These are phyloP conservation scores for Pilasporangium apinafurcum DNA, from an alignment of 352 stramenopile genomes.

Conservation along the genomic window DNA sequence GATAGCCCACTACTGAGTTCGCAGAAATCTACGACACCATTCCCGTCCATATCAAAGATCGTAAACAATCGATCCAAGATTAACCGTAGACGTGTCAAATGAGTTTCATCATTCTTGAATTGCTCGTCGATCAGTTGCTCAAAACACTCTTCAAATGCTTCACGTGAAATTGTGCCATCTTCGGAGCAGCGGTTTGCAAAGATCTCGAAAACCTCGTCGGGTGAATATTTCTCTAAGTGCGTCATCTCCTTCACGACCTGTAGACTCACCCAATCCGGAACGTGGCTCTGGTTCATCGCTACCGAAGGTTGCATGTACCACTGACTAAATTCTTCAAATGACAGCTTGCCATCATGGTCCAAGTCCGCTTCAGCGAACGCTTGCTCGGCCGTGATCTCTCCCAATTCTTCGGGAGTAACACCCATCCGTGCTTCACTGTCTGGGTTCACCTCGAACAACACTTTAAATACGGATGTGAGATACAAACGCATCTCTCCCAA, in stretches of 20 bases:
- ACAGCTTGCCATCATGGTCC: slow-evolving; percentile 71
- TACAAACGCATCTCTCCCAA: slow-evolving; percentile 82
- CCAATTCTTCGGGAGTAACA: slow-evolving; percentile 67
- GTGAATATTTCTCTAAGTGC: slow-evolving; percentile 71
- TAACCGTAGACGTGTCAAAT: slow-evolving; percentile 50
- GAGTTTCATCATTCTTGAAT: slow-evolving; percentile 66
- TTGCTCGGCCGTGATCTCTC: slow-evolving; percentile 68
- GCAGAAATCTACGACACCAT: slow-evolving; percentile 78
- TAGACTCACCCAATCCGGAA: slow-evolving; percentile 66
- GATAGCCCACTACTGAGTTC: slow-evolving; percentile 80
- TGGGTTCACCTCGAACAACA: slow-evolving; percentile 80
- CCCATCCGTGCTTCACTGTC: slow-evolving; percentile 49
- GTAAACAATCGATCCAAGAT: slow-evolving; percentile 76
- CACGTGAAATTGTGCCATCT: slow-evolving; percentile 69
- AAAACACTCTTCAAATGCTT: slow-evolving; percentile 82
- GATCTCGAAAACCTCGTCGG: slow-evolving; percentile 82
- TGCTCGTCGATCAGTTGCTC: slow-evolving; percentile 76
- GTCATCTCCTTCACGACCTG: slow-evolving; percentile 83
- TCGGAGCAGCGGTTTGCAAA: slow-evolving; percentile 80
- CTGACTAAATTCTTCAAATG: slow-evolving; percentile 75
- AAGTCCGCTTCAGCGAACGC: slow-evolving; percentile 76
- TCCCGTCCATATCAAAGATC: slow-evolving; percentile 76
- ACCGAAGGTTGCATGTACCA: slow-evolving; percentile 67
- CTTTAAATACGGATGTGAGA: slow-evolving; percentile 81
- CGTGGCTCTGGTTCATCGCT: slow-evolving; percentile 13